Evolutionary conservation across 805 yeast genomes (phyloP).

Genomic region (Huiozyma sinensis): DNA sequence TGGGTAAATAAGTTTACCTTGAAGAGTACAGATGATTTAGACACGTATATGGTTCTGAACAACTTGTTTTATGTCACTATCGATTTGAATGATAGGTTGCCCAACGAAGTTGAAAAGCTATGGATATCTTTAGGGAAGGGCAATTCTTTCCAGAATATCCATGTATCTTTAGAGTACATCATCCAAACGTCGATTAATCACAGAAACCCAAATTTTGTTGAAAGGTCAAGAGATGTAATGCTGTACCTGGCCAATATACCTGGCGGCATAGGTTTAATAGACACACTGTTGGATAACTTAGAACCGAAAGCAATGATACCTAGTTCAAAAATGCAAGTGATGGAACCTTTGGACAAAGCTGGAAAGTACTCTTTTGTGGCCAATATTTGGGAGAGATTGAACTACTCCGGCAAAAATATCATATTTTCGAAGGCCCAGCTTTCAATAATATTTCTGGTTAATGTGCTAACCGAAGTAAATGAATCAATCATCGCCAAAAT

Average conservation of each 20-base stretch:
- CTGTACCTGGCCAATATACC: conserved; percentile 53
- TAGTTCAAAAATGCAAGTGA: conserved; percentile 31
- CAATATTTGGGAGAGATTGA: conserved; percentile 47
- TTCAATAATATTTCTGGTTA: conserved; percentile 76
- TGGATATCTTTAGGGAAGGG: conserved; percentile 92
- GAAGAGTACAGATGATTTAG: conserved; percentile 35
- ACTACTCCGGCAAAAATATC: conserved; percentile 51
- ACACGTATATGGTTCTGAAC: conserved; percentile 58
- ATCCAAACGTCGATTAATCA: conserved; percentile 56
- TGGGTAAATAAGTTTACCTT: conserved; percentile 85
- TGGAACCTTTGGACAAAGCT: conserved; percentile 27
- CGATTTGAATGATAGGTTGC: conserved; percentile 59
- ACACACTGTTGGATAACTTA: conserved; percentile 54
- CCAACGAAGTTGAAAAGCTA: conserved; percentile 82
- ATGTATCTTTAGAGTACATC: conserved; percentile 60
- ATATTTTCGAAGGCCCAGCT: conserved; percentile 82
- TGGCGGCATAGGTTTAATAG: conserved; percentile 44
- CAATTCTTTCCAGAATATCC: conserved; percentile 55
- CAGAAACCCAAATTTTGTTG: conserved; percentile 64
- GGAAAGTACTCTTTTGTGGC: conserved; percentile 65
- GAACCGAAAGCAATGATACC: conserved; percentile 91
- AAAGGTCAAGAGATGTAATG: conserved; percentile 69
- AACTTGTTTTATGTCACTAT: conserved; percentile 81
- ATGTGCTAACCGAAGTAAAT: conserved; percentile 56
- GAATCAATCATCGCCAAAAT: conserved; percentile 50